Evolutionary conservation across 768 basidiomycete species (phyloP).

Genomic region (Clitopilus hobsonii): DNA sequence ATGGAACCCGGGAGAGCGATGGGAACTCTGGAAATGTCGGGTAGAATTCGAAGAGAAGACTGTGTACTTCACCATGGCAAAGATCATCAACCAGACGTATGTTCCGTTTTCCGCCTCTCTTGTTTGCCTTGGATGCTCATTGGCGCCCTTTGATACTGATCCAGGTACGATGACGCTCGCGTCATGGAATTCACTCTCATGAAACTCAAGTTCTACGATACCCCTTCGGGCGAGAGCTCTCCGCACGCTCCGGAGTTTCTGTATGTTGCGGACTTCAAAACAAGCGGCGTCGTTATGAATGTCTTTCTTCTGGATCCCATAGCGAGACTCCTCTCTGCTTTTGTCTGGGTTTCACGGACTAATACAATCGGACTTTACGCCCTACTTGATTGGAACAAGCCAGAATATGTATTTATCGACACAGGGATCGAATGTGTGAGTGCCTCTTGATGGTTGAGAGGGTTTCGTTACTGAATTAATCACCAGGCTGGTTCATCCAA

Average conservation of each 20-base stretch:
- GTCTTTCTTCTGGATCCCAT: conserved; percentile 70
- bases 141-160: not conserved
- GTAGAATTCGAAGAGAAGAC: conserved; percentile 70
- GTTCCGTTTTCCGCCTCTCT: conserved; percentile 14
- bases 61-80: conserved; percentile 76
- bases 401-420: conserved; percentile 68
- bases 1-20: conserved; percentile 59
- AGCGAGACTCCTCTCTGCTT: conserved; percentile 56
- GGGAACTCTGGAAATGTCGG: conserved; percentile 77
- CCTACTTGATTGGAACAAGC: conserved; percentile 60
- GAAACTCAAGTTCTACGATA: conserved; percentile 57
- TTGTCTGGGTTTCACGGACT: conserved; percentile 57
- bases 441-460: conserved; percentile 12
- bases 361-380: conserved; percentile 60
- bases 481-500: conserved; percentile 62
- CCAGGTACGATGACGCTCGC: conserved; percentile 54
- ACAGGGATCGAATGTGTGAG: conserved; percentile 71
- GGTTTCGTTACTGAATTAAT: not conserved
- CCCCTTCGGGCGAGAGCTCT: conserved; percentile 34
- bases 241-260: conserved; percentile 44
- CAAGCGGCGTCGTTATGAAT: conserved; percentile 70
- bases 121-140: conserved; percentile 2
- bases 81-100: conserved; percentile 47
- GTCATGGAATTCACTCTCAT: conserved; percentile 72
- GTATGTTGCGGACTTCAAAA: conserved; percentile 58